Evolutionary conservation across 805 yeast genomes (phyloP), one percentile per base, ranked within the genome.

Genomic region (Starmerella apis): DNA sequence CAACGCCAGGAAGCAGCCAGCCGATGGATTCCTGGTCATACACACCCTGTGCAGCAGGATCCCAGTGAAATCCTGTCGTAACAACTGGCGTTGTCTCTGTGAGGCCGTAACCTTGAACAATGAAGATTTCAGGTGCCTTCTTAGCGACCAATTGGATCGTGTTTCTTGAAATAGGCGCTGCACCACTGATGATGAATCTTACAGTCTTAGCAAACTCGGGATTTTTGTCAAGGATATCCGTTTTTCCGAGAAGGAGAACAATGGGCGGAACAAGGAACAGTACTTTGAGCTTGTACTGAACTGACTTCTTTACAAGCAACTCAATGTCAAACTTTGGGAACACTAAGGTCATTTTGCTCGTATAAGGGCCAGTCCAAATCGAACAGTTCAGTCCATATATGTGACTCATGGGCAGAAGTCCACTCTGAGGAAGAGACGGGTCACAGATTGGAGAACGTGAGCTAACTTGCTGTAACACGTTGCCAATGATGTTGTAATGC

Each of bases 21-120:
- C 77, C 73, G n/a, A 76, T 67, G 1, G 79, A 65, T 5, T 77
- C 79, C 52, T 70, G 65, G 31, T 74, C 68, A 35, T 73, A 72
- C 13, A 4, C 7, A 3, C 14, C 25, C 24, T 41, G 44, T 13
- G 53, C 48, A 32, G 64, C 59, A 27, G 65, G 54, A 39, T 73
- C 78, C 50, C 56, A 67, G 31, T 25, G 33, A 6, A 66, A 65
- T 10, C 70, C 55, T 20, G 70, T 64, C 37, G 45, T 55, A 47
- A 74, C 60, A 3, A 80, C 81, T 1, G 82, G 83, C 59, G 79
- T 74, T 14, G 80, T 70, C 63, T 80, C 86, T 5, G 84, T 79
- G 53, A 77, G 66, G 3, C 85, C 84, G 35, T 56, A 60, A 22
- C 59, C 63, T 48, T 64, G 59, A 47, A 54, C 11, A 49, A 56